These are phyloP conservation scores for Aspergillus mulundensis DNA, from an alignment of 495 filamentous ascomycete genomes.

Conservation along the genomic window DNA sequence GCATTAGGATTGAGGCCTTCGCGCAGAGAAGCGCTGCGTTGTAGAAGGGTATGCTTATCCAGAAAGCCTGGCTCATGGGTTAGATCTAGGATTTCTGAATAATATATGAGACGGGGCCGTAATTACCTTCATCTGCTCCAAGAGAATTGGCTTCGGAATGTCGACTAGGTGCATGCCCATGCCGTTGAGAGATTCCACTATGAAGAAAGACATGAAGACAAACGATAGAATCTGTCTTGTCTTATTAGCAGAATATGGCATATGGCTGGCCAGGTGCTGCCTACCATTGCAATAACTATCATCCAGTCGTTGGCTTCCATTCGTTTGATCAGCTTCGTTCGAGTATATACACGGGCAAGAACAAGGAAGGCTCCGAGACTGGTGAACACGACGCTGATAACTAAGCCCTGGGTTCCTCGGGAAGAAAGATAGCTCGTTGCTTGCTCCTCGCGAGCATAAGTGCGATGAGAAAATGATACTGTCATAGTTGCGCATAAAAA, in stretches of 20 bases:
- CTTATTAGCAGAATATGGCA: background rate
- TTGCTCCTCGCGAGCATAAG: slow-evolving; percentile 17
- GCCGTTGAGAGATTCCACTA: slow-evolving; percentile 36
- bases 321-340: slow-evolving; percentile 29
- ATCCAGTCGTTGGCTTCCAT: slow-evolving; percentile 45
- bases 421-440: slow-evolving; percentile 20
- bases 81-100: background rate
- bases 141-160: slow-evolving; percentile 30
- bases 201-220: slow-evolving; percentile 39
- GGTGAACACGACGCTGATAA: slow-evolving; percentile 37
- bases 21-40: slow-evolving; percentile 48
- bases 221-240: slow-evolving; percentile 29
- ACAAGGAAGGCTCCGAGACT: slow-evolving; percentile 34
- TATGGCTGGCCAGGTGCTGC: background rate
- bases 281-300: slow-evolving; percentile 38
- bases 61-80: slow-evolving; percentile 31
- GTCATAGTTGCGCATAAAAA: slow-evolving; percentile 17
- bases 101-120: background rate
- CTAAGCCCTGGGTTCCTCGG: slow-evolving; percentile 27
- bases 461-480: slow-evolving; percentile 10
- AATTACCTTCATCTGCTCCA: slow-evolving; percentile 40
- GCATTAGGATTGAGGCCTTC: slow-evolving; percentile 48
- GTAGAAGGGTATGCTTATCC: slow-evolving; percentile 45
- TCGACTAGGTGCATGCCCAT: slow-evolving; percentile 40
- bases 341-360: slow-evolving; percentile 35